These are phyloP conservation scores for Collybia mongolica DNA, from an alignment of 768 basidiomycete species.

Conservation along the genomic window DNA sequence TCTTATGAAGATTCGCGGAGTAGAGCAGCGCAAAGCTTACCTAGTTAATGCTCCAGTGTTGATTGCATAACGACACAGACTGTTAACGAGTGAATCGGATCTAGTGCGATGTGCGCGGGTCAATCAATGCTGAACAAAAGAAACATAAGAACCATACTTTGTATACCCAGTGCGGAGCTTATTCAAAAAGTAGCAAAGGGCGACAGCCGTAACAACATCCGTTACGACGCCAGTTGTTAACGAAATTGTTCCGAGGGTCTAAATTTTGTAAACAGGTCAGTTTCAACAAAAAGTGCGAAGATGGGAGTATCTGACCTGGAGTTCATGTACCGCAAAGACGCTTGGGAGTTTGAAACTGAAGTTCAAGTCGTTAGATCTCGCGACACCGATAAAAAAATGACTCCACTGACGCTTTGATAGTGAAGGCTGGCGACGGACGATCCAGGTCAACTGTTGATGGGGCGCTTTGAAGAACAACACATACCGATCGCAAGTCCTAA, in stretches of 20 bases:
- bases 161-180: conserved; percentile 53
- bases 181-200: conserved; percentile 61
- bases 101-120: conserved; percentile 25
- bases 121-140: background rate
- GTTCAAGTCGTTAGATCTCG: background rate
- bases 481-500: conserved; percentile 40
- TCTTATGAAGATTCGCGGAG: background rate
- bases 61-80: conserved; percentile 57
- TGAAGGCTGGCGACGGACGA: conserved; percentile 25
- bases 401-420: conserved; percentile 42
- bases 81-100: conserved; percentile 59
- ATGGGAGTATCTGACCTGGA: conserved; percentile 38
- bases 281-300: background rate
- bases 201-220: conserved; percentile 55
- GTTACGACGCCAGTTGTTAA: conserved; percentile 53
- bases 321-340: conserved; percentile 37
- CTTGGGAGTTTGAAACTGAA: conserved; percentile 39
- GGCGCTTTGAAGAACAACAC: conserved; percentile 3
- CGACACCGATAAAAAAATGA: background rate
- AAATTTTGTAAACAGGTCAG: background rate
- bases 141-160: conserved; percentile 31
- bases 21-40: conserved; percentile 23
- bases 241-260: conserved; percentile 52
- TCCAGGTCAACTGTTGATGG: background rate
- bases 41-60: conserved; percentile 67